Evolutionary conservation across 768 basidiomycete genomes (phyloP).

Genomic region (Leccinum longicurvipes): DNA sequence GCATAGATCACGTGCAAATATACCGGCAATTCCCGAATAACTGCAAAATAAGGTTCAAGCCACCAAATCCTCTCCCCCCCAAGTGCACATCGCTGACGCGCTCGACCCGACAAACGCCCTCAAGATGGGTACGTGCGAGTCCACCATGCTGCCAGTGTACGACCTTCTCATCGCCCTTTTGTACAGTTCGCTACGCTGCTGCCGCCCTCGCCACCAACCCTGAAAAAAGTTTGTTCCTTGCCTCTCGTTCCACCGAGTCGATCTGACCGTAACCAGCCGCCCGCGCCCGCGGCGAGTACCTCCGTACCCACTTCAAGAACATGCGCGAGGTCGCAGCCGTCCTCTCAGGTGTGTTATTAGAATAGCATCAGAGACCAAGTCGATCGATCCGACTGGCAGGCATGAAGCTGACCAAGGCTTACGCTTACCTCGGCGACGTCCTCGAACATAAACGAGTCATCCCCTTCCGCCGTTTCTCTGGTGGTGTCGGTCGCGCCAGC

Average conservation of each 20-base stretch:
- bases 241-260: background rate
- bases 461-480: slow-evolving; percentile 93
- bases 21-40: slow-evolving; percentile 27
- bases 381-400: slow-evolving; percentile 44
- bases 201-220: slow-evolving; percentile 86
- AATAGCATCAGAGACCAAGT: background rate
- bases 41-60: slow-evolving; percentile 33
- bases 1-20: background rate
- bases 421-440: slow-evolving; percentile 90
- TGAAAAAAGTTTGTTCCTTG: slow-evolving; percentile 76
- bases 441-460: slow-evolving; percentile 96
- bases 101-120: slow-evolving; percentile 42
- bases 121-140: slow-evolving; percentile 58
- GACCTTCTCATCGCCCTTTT: slow-evolving; percentile 17
- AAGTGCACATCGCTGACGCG: slow-evolving; percentile 18
- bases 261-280: slow-evolving; percentile 55
- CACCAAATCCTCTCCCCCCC: too few relatives aligned
- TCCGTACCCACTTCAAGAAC: slow-evolving; percentile 99
- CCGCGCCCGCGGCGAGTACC: slow-evolving; percentile 92
- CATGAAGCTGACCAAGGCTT: slow-evolving; percentile 91
- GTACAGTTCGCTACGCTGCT: slow-evolving; percentile 88
- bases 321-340: slow-evolving; percentile 99
- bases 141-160: slow-evolving; percentile 10
- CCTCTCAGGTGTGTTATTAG: slow-evolving; percentile 63
- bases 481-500: slow-evolving; percentile 91